Evolutionary conservation across 2,329 filamentous ascomycete genomes (phyloP), one percentile per base, ranked within the genome.

Genomic region (Colletotrichum sp.): DNA sequence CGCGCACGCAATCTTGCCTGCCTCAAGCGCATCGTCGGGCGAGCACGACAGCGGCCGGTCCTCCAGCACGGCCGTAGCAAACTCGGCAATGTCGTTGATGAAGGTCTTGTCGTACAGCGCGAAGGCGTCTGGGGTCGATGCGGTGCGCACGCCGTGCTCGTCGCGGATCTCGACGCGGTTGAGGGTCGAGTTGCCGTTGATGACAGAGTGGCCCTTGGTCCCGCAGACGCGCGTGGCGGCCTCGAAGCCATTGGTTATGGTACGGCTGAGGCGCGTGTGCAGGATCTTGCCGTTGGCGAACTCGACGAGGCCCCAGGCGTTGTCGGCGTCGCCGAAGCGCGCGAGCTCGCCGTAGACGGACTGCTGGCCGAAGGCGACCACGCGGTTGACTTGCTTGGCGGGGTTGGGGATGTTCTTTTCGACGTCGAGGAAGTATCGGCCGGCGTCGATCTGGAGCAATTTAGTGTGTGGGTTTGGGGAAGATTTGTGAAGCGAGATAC

Each of bases 211-310:
- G 28, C 80, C 83, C 73, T 82, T 83, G n/a, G 83, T 52, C 0
- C 43, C 43, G 43, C 43, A 52, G 43, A 52, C 43, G 43, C 43
- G 43, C 0, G 43, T 21, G 84, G 66, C 83, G 83, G 3, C 79
- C 71, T 85, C 84, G 58, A 83, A 83, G 43, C 83, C 84, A 70
- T 83, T 82, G 12, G 83, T 81, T 77, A 83, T 80, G 36, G 82
- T 85, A 67, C 83, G 82, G 34, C 82, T 82, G 64, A 81, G 79
- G 78, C 83, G 82, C 34, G 81, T 79, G 55, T 81, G 82, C 9
- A 83, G 80, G 34, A 84, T 80, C 75, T 84, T 84, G 26, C 83
- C 83, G 70, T 82, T 83, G 78, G 81, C 79, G 78, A 84, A 85
- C 75, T 85, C 84, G 12, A 85, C 81, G 9, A 84, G 76, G 5